Percentiles rank a stretch among this genome's conserved stretches.
Evolutionary conservation across 805 yeast species (phyloP).

Genomic region (Wickerhamiella hasegawae): DNA sequence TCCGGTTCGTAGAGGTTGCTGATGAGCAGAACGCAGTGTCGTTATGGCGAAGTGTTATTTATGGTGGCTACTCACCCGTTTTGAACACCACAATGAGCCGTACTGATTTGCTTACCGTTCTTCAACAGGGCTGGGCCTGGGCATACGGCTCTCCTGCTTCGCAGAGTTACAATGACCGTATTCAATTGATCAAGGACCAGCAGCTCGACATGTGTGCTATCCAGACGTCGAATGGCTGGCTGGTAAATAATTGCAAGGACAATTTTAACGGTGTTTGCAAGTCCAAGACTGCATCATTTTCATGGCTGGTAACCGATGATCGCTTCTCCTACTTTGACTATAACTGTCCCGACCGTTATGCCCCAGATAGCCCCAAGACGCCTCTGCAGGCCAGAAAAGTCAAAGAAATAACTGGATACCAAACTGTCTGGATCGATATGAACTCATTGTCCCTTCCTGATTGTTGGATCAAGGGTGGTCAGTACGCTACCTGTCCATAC

Average conservation of each 20-base stretch:
- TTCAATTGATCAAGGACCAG: constrained; percentile 7
- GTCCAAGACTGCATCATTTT: constrained; percentile 23
- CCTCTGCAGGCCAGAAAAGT: constrained; percentile 28
- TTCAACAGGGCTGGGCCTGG: constrained; percentile 61
- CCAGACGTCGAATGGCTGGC: constrained; percentile 36
- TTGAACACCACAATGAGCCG: constrained; percentile 26
- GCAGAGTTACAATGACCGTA: constrained; percentile 9
- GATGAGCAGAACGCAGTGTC: background rate
- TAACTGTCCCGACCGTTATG: constrained; percentile 21
- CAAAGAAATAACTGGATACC: constrained; percentile 12
- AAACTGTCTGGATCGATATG: constrained; percentile 60
- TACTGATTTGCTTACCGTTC: constrained; percentile 8
- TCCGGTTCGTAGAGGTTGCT: background rate
- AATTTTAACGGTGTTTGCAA: constrained; percentile 41
- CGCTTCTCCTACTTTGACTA: constrained; percentile 21
- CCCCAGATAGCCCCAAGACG: constrained; percentile 33
- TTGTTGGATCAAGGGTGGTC: constrained; percentile 83
- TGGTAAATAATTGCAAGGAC: constrained; percentile 49
- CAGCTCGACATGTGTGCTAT: constrained; percentile 29
- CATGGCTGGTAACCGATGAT: constrained; percentile 24
- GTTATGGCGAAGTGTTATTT: constrained; percentile 16
- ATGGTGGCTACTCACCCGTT: constrained; percentile 55
- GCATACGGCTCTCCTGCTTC: constrained; percentile 34
- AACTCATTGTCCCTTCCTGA: constrained; percentile 57
- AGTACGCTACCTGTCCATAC: constrained; percentile 66